Conservation (phyloP, 306 rosid species). For the Albizia julibrissin region DNA sequence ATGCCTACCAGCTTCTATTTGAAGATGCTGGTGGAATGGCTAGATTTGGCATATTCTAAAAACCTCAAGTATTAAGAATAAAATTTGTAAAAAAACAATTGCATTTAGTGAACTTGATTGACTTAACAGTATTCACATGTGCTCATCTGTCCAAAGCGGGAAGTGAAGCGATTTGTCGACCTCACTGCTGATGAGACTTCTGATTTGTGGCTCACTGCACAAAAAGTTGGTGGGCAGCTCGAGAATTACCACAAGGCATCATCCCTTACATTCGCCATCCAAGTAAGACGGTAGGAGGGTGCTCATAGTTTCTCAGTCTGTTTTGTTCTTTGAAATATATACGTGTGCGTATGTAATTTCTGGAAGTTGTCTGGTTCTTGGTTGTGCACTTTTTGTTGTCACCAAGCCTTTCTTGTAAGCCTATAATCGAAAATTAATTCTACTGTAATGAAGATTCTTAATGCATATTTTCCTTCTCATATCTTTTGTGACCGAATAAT, state of each 20-base stretch:
- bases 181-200: slow-evolving; percentile 83
- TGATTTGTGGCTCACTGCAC: slow-evolving; percentile 91
- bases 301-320: background rate
- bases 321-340: slow-evolving; percentile 1
- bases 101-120: slow-evolving; percentile 31
- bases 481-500: background rate
- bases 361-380: slow-evolving; percentile 2
- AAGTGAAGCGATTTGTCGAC: slow-evolving; percentile 83
- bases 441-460: background rate
- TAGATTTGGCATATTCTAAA: background rate
- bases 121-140: slow-evolving; percentile 82
- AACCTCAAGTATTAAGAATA: background rate
- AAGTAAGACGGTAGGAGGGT: slow-evolving; percentile 55
- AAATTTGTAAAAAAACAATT: background rate
- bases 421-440: background rate
- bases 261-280: slow-evolving; percentile 78
- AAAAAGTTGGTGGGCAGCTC: slow-evolving; percentile 71
- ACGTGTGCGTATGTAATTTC: background rate
- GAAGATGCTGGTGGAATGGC: slow-evolving; percentile 16
- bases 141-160: slow-evolving; percentile 93
- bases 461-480: background rate
- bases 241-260: slow-evolving; percentile 82
- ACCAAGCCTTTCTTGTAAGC: slow-evolving; percentile 3
- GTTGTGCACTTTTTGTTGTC: background rate
- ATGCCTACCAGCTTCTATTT: background rate